These are phyloP conservation scores for Magnaporthiopsis rhizophila DNA, from an alignment of 2,329 filamentous ascomycete genomes.

Conservation along the genomic window DNA sequence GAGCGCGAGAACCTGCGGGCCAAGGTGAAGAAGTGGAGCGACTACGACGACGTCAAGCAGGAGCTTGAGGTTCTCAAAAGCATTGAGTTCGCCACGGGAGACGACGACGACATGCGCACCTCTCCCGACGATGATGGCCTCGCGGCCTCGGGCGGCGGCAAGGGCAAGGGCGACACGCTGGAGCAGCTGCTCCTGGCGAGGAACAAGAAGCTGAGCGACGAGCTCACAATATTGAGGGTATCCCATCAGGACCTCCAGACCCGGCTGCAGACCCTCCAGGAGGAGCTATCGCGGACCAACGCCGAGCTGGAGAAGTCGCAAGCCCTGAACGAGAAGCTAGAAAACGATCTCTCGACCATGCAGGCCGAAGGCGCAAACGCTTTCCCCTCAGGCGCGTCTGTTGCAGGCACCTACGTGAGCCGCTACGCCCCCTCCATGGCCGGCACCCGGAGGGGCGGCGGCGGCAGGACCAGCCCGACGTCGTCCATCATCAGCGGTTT, in stretches of 20 bases:
- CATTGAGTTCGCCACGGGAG: conserved; percentile 90
- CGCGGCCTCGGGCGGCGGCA: conserved; percentile 20
- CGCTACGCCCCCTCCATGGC: conserved; percentile 63
- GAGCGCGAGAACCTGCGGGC: conserved; percentile 73
- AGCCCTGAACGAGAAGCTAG: conserved; percentile 77
- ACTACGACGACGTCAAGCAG: conserved; percentile 94
- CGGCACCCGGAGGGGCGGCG: conserved; percentile 18
- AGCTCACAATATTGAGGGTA: conserved; percentile 84
- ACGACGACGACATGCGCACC: conserved; percentile 60
- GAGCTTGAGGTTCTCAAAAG: conserved; percentile 96
- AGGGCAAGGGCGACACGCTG: conserved; percentile 67
- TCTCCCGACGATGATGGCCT: conserved; percentile 23
- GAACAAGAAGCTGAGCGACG: conserved; percentile 94
- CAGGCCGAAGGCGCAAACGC: conserved; percentile 78
- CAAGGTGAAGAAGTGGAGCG: conserved; percentile 81
- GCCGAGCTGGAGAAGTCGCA: conserved; percentile 79
- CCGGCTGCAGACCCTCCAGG: conserved; percentile 70
- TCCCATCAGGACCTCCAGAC: conserved; percentile 87
- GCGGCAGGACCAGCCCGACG: conserved; percentile 73
- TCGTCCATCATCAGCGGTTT: conserved; percentile 99
- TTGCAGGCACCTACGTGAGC: conserved; percentile 84
- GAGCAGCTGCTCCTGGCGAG: conserved; percentile 86
- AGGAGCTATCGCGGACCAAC: conserved; percentile 75
- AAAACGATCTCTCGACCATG: conserved; percentile 82
- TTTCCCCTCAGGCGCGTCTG: conserved; percentile 84